These are phyloP conservation scores for Mortierella sp. DNA, from an alignment of 371 early-diverging fungal species.

Conservation along the genomic window DNA sequence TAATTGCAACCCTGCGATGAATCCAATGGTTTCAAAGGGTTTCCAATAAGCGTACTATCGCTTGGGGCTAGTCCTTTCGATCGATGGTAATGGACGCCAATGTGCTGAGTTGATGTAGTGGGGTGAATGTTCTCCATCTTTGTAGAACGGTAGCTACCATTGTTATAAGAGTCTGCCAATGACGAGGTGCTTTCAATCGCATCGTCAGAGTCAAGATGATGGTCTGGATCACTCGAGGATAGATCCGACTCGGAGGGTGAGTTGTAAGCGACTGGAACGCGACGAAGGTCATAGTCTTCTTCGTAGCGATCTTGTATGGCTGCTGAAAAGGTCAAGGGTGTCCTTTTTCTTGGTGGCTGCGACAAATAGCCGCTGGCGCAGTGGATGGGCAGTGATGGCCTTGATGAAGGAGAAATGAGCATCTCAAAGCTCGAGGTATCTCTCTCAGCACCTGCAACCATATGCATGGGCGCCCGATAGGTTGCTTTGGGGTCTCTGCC, in stretches of 20 bases:
- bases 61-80: too few relatives aligned
- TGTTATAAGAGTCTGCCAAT: too few relatives aligned
- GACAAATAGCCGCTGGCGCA: not conserved
- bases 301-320: conserved; percentile 1
- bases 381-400: not conserved
- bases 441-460: not conserved
- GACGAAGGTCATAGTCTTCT: not conserved
- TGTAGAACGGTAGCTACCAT: too few relatives aligned
- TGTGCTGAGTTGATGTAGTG: too few relatives aligned
- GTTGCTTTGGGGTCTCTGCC: not conserved
- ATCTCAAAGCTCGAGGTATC: not conserved
- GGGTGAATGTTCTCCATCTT: too few relatives aligned
- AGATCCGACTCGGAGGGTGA: not conserved
- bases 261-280: not conserved
- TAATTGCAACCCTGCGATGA: too few relatives aligned
- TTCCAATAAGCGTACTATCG: too few relatives aligned
- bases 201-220: too few relatives aligned
- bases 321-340: conserved; percentile 3
- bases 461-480: not conserved
- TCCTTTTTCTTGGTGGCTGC: conserved; percentile 12
- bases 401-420: not conserved
- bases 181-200: too few relatives aligned
- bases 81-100: too few relatives aligned
- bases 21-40: too few relatives aligned
- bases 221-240: too few relatives aligned